A percentile compares a stretch with the other conserved stretches of the same genome.
Conservation (phyloP, 352 stramenopile species). For the Detonula confervacea region DNA sequence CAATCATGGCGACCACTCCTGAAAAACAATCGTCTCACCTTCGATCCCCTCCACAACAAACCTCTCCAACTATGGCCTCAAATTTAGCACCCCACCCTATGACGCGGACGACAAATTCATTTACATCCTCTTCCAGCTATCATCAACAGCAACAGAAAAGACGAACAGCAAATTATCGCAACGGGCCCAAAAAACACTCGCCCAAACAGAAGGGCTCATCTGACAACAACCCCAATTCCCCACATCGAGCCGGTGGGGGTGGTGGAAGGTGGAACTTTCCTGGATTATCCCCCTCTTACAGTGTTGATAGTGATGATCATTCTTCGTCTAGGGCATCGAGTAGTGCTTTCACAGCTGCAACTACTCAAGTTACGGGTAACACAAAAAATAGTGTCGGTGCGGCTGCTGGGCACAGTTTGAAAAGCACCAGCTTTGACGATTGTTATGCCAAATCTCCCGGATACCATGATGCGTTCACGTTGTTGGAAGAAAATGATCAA, state of each 20-base stretch:
- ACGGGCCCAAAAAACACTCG: slow-evolving; percentile 19
- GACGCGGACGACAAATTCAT: slow-evolving; percentile 2
- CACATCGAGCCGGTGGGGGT: not conserved
- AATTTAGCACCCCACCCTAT: not conserved
- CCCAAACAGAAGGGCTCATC: not conserved
- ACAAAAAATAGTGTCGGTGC: not conserved
- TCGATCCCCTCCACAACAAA: not conserved
- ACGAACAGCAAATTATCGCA: slow-evolving; percentile 42
- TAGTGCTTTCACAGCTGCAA: no score
- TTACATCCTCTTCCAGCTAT: slow-evolving; percentile 7
- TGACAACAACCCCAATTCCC: no score
- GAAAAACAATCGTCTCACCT: not conserved
- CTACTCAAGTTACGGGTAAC: not conserved
- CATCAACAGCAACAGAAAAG: slow-evolving; percentile 26
- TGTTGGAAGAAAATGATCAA: slow-evolving; percentile 18
- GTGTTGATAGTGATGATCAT: slow-evolving; percentile 17
- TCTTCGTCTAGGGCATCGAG: not conserved
- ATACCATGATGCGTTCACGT: slow-evolving; percentile 48
- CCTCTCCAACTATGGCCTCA: not conserved
- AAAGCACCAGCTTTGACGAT: slow-evolving; percentile 47
- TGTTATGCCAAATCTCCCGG: slow-evolving; percentile 27
- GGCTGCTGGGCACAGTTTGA: slow-evolving; percentile 5
- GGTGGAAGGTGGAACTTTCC: slow-evolving; percentile 10
- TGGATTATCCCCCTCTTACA: slow-evolving; percentile 22
- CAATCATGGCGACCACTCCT: slow-evolving; percentile 5